These are phyloP conservation scores for Dittrichia graveolens DNA, from an alignment of 129 eudicot species.

Conservation along the genomic window DNA sequence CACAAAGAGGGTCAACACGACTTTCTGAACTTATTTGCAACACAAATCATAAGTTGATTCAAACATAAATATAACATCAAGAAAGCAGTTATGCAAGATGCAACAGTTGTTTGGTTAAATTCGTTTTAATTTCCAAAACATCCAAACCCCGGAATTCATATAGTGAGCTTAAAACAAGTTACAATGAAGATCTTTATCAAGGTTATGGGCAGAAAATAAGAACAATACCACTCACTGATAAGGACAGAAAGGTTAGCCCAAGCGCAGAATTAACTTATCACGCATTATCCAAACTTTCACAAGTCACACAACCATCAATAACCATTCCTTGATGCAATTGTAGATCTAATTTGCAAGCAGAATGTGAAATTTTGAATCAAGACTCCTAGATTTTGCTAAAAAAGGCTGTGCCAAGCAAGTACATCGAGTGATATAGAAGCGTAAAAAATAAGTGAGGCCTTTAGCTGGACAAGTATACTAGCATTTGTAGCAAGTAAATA, in stretches of 20 bases:
- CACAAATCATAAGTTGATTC: conserved; percentile 11
- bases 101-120: not conserved
- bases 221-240: not conserved
- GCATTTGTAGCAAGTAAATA: too few species aligned
- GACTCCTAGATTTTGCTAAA: too few species aligned
- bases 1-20: conserved; percentile 18
- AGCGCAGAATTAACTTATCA: not conserved
- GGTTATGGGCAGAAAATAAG: not conserved
- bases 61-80: conserved; percentile 20
- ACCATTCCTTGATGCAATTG: not conserved
- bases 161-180: too few species aligned
- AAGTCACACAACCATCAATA: not conserved
- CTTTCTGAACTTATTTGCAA: not conserved
- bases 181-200: not conserved
- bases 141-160: too few species aligned
- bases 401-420: too few species aligned
- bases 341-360: not conserved
- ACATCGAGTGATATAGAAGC: too few species aligned
- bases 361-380: not conserved
- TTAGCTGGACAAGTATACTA: too few species aligned
- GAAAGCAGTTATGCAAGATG: conserved; percentile 14
- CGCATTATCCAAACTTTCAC: not conserved
- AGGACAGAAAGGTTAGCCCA: not conserved
- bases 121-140: not conserved
- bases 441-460: too few species aligned